Evolutionary conservation across 2,329 filamentous ascomycete species (phyloP).

Genomic region (Arthroderma sp.): DNA sequence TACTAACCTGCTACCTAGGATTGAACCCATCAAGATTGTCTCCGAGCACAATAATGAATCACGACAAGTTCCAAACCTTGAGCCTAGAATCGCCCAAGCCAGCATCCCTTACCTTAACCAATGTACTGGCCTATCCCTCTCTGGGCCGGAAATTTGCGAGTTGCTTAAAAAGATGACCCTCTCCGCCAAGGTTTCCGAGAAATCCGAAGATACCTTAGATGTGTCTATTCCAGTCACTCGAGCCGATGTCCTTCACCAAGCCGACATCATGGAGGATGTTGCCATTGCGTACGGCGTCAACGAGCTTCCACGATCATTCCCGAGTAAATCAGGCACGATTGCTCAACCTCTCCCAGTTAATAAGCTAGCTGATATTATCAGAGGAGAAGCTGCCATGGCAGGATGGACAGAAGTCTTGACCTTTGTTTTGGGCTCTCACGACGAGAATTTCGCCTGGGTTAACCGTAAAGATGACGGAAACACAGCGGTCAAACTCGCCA

Average conservation of each 20-base stretch:
- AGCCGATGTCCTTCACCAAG: slow-evolving; percentile 89
- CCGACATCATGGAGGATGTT: slow-evolving; percentile 97
- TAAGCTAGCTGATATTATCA: slow-evolving; percentile 85
- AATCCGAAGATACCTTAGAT: slow-evolving; percentile 59
- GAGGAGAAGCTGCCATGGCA: slow-evolving; percentile 78
- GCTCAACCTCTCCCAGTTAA: slow-evolving; percentile 83
- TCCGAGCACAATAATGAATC: slow-evolving; percentile 83
- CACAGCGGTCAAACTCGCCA: slow-evolving; percentile 72
- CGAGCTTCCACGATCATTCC: slow-evolving; percentile 75
- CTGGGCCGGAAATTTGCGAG: slow-evolving; percentile 61
- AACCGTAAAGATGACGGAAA: slow-evolving; percentile 80
- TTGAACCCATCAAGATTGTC: slow-evolving; percentile 85
- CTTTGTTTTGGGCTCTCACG: slow-evolving; percentile 89
- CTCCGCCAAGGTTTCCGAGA: slow-evolving; percentile 60
- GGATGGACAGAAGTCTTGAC: slow-evolving; percentile 96
- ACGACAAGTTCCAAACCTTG: slow-evolving; percentile 67
- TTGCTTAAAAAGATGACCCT: slow-evolving; percentile 84
- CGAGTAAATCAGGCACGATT: slow-evolving; percentile 73
- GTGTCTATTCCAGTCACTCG: slow-evolving; percentile 77
- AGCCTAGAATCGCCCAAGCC: slow-evolving; percentile 63
- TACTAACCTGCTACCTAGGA: slow-evolving; percentile 24
- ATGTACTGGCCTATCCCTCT: slow-evolving; percentile 71
- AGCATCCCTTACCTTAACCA: slow-evolving; percentile 89
- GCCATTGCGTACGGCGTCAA: slow-evolving; percentile 98
- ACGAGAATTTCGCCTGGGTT: slow-evolving; percentile 94